Evolutionary conservation across 345 rosid species (phyloP), one percentile per base, ranked within the genome.

Genomic region (Hypericum perforatum): DNA sequence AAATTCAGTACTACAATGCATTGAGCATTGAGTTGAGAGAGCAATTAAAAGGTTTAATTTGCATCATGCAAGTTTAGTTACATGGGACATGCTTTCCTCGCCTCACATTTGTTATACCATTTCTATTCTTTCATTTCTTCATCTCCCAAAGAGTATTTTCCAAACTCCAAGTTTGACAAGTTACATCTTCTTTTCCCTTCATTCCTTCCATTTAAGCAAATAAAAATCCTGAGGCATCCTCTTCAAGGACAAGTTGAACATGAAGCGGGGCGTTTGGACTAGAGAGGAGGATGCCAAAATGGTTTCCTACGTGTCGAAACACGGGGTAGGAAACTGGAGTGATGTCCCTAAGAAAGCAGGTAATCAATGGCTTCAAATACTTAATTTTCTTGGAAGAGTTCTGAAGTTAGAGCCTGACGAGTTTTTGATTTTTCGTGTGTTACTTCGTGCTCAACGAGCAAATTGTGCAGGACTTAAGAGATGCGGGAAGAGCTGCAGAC

Each of bases 401-500:
- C 7, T 8, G 16, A 14, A 12, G 7, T 45, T 9, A 10, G 8
- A 13, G 14, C 4, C 49, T 46, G 16, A 6, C 15, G 3, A 46
- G 15, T 14, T 46, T 44, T 44, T 5, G 7, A 6, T 44, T 44
- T 44, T 44, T 11, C 6, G 48, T 44, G 48, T 6, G 14, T 1
- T 44, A 3, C 6, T 44, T 11, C 7, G 6, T 9, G 48, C 12
- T 10, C 14, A 2, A 29, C 41, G 57, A 14, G 58, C 39, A 9
- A 16, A 42, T 37, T 46, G 16, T 66, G 37, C 71, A 84, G 89
- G 87, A 52, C 78, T 82, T 53, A 49, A 72, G 56, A 79, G 89
- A 68, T 82, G 92, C 43, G 94, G 95, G 14, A 87, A 84, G 74
- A 84, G 83, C 63, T 79, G 89, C 78, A 78, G 87, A 64, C 89